Evolutionary conservation across 2,329 filamentous ascomycete species (phyloP).

Genomic region (Diaporthe sp.): DNA sequence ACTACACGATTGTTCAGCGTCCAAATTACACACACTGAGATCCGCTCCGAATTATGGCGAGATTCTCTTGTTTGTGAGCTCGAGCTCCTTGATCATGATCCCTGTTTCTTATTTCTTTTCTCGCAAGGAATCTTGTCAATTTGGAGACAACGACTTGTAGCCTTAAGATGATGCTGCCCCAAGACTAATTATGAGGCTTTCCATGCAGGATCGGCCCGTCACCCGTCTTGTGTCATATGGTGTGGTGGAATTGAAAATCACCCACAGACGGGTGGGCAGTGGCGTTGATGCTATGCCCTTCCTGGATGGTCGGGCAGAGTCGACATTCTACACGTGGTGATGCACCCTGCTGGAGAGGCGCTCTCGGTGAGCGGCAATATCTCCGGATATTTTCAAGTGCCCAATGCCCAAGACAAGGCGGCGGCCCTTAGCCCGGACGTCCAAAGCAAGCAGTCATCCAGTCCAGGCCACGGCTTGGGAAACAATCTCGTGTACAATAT

Average conservation of each 20-base stretch:
- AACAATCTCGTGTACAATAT: neutral
- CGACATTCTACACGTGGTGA: neutral
- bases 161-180: neutral
- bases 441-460: neutral
- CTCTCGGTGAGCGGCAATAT: slow-evolving; percentile 12
- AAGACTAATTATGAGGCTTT: neutral
- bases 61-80: neutral
- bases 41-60: neutral
- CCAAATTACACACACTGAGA: neutral
- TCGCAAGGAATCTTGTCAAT: no score
- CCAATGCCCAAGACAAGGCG: neutral
- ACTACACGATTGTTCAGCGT: neutral
- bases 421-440: neutral
- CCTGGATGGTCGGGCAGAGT: neutral
- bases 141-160: no score
- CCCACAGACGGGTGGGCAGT: neutral
- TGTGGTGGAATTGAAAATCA: neutral
- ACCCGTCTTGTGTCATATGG: neutral
- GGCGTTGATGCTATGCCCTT: slow-evolving; percentile 11
- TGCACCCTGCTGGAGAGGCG: neutral
- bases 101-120: neutral
- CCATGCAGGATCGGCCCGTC: neutral
- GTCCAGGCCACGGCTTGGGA: no score
- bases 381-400: neutral
- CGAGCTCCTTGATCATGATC: neutral